A percentile compares a stretch with the other conserved stretches of the same genome.
Evolutionary conservation across 2,329 filamentous ascomycete species (phyloP).

Genomic region (Clonostachys rosea): DNA sequence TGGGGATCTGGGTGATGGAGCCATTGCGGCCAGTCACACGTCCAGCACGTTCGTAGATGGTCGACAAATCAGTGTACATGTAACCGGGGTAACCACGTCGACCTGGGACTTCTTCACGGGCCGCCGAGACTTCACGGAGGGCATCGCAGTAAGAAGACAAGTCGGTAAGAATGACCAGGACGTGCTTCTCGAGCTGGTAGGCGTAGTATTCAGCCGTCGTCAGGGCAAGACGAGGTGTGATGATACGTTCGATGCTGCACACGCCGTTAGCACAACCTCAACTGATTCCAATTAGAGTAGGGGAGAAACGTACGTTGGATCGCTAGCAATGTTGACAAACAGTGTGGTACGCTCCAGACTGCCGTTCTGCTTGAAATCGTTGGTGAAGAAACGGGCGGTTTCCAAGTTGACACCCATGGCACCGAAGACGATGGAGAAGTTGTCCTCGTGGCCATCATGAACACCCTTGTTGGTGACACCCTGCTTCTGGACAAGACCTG

Average conservation of each 20-base stretch:
- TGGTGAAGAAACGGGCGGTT: slow-evolving; percentile 95
- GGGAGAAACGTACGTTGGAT: slow-evolving; percentile 75
- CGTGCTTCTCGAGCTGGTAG: slow-evolving; percentile 99
- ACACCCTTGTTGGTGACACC: slow-evolving; percentile 85
- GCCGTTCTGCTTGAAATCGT: slow-evolving; percentile 98
- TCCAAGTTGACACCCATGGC: slow-evolving; percentile 99
- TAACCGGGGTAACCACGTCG: slow-evolving; percentile 99
- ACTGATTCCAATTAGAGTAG: background rate
- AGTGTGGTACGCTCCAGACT: slow-evolving; percentile 95
- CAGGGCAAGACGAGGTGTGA: slow-evolving; percentile 94
- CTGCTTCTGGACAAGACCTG: slow-evolving; percentile 78
- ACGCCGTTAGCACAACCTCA: background rate
- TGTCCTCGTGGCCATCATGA: slow-evolving; percentile 96
- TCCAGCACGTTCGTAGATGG: slow-evolving; percentile 98
- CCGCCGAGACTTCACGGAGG: slow-evolving; percentile 95
- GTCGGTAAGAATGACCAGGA: slow-evolving; percentile 97
- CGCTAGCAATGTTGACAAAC: slow-evolving; percentile 98
- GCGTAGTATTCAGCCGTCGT: slow-evolving; percentile 99
- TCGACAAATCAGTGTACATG: slow-evolving; percentile 99
- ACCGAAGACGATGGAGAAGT: slow-evolving; percentile 99
- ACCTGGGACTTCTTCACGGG: slow-evolving; percentile 97
- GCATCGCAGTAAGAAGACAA: slow-evolving; percentile 97
- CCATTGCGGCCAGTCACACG: slow-evolving; percentile 96
- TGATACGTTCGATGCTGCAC: slow-evolving; percentile 93
- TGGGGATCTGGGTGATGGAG: slow-evolving; percentile 98